A percentile compares a stretch with the other conserved stretches of the same genome.
These are phyloP conservation scores for Claviceps sp. DNA, from an alignment of 2,329 filamentous ascomycete species.

Conservation along the genomic window DNA sequence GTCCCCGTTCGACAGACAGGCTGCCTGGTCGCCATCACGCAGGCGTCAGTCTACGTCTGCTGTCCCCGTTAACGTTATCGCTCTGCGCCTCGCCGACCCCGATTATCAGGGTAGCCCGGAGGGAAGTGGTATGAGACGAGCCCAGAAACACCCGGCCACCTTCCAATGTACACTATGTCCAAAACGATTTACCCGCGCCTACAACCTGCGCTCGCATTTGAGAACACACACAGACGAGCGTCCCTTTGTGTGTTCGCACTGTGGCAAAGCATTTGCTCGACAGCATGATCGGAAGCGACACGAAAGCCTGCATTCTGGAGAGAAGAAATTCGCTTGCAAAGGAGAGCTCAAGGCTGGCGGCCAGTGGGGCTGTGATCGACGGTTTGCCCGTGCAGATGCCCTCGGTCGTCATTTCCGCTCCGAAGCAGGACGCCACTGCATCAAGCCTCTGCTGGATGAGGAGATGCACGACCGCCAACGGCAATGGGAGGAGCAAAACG, in stretches of 20 bases:
- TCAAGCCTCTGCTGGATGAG: constrained; percentile 92
- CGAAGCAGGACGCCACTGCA: constrained; percentile 89
- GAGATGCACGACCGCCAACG: constrained; percentile 75
- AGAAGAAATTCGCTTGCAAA: constrained; percentile 97
- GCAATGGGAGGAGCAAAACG: constrained; percentile 58
- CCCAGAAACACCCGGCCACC: constrained; percentile 93
- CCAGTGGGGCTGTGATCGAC: constrained; percentile 83
- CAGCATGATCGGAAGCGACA: constrained; percentile 97
- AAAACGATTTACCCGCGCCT: constrained; percentile 90
- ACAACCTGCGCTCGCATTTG: constrained; percentile 89
- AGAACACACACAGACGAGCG: constrained; percentile 95
- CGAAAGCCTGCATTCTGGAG: constrained; percentile 87
- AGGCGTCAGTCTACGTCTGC: constrained; percentile 50
- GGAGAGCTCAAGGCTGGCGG: constrained; percentile 73
- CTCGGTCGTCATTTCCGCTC: constrained; percentile 89
- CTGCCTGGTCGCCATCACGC: constrained; percentile 21
- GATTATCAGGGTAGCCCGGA: constrained; percentile 58
- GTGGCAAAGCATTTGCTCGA: constrained; percentile 90
- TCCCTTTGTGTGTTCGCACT: constrained; percentile 93
- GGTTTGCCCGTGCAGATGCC: constrained; percentile 91
- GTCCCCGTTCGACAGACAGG: constrained; percentile 44
- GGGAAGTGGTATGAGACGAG: constrained; percentile 57
- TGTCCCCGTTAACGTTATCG: constrained; percentile 53
- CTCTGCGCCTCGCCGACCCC: constrained; percentile 82
- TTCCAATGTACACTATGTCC: constrained; percentile 91